Percentiles rank a stretch among this genome's conserved stretches.
Evolutionary conservation across 2,329 filamentous ascomycete genomes (phyloP).

Genomic region (Emydomyces testavorans): DNA sequence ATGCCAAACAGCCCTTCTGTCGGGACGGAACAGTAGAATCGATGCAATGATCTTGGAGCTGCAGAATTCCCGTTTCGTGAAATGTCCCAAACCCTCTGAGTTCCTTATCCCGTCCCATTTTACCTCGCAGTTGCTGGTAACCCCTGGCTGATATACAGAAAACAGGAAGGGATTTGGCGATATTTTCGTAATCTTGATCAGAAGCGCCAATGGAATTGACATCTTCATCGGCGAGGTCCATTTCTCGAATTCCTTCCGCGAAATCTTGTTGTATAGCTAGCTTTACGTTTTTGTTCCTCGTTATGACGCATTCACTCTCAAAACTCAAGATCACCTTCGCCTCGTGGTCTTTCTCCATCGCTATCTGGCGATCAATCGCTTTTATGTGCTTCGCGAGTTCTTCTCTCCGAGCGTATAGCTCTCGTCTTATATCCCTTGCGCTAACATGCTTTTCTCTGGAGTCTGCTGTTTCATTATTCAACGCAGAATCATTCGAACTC

Average conservation of each 20-base stretch:
- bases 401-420: too few species aligned
- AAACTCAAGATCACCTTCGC: constrained; percentile 24
- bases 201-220: constrained; percentile 41
- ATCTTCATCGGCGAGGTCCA: constrained; percentile 40
- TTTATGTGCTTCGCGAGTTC: not conserved
- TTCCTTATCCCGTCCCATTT: constrained; percentile 42
- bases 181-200: constrained; percentile 46
- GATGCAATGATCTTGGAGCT: constrained; percentile 48
- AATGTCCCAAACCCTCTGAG: constrained; percentile 41
- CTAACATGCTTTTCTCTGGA: too few species aligned
- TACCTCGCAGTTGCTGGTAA: constrained; percentile 51
- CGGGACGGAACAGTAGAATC: constrained; percentile 45
- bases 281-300: constrained; percentile 47
- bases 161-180: constrained; percentile 47
- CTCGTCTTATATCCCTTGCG: too few species aligned
- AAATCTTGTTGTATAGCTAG: constrained; percentile 48
- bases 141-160: constrained; percentile 54
- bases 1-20: constrained; percentile 36
- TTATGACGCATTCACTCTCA: constrained; percentile 37
- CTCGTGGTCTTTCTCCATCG: not conserved
- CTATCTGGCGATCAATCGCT: not conserved
- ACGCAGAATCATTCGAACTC: too few species aligned
- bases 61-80: constrained; percentile 49
- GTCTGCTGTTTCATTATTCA: too few species aligned
- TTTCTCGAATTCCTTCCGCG: constrained; percentile 47